Evolutionary conservation across 805 yeast species (phyloP), one percentile per base, ranked within the genome.

Genomic region (Metschnikowia bowlesiae): DNA sequence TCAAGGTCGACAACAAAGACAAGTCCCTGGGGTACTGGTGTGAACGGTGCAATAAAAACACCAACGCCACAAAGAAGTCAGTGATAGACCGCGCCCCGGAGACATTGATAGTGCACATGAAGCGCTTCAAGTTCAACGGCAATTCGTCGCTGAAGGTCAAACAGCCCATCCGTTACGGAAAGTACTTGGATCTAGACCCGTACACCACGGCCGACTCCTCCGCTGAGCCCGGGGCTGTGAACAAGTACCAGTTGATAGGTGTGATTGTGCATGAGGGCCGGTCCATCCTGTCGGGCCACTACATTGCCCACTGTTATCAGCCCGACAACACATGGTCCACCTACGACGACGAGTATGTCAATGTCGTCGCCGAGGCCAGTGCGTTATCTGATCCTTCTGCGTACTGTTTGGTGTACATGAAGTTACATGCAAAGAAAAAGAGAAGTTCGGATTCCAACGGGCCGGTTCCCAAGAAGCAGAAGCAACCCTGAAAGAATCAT

Each of bases 181-280:
- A 86, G 62, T 80, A 78, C 48, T 72, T 94, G 50, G 94, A 91
- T 62, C 67, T 92, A 53, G 73, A 89, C 0, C 78, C 80, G 50
- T 92, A 77, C 65, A 59, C 70, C 47, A 51, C 44, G 13, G 54
- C 54, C 8, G 53, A 57, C 13, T 30, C 29, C 9, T 14, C 46
- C 28, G 10, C 6, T 22, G 22, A 22, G n/a, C 76, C 79, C 6
- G 18, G 13, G 6, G 11, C 13, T 8, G 16, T 41, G 29, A 28
- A 49, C 41, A 61, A 58, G 48, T 94, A 94, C 68, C 85, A 84
- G 63, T 76, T 94, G 56, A 75, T 82, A 14, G 82, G 91, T 22
- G 96, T 92, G 14, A 87, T 92, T 53, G 92, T 90, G 4, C 99
- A 94, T 63, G 96, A 89, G 61, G 99, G 99, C 38, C 76, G 98